Percentiles rank a stretch among this genome's conserved stretches.
phyloP scores from a whole-genome alignment of 768 basidiomycete genomes.

The Mycena rebaudengoi region DNA sequence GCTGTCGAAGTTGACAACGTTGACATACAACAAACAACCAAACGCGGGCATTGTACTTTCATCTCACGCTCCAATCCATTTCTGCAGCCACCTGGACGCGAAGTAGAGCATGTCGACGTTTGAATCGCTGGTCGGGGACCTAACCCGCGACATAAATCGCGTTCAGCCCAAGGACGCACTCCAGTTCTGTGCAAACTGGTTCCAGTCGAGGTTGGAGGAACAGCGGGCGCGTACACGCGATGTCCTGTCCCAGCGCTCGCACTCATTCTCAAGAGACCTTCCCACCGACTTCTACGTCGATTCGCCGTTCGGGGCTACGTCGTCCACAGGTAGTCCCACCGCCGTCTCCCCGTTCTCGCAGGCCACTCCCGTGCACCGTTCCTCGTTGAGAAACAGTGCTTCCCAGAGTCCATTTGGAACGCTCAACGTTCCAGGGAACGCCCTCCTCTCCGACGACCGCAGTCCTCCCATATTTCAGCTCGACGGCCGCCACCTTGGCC shows the following conservation, averaged over 20 bases:
- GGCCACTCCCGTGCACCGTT: constrained; percentile 52
- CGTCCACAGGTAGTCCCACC: constrained; percentile 50
- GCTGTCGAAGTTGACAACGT: not conserved
- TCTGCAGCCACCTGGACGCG: not conserved
- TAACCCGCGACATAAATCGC: constrained; percentile 86
- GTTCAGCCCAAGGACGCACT: constrained; percentile 91
- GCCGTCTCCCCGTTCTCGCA: constrained; percentile 68
- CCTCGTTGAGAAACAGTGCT: constrained; percentile 64
- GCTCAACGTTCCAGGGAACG: constrained; percentile 84
- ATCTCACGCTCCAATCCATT: not conserved
- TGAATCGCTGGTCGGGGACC: constrained; percentile 81
- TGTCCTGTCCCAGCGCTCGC: constrained; percentile 61
- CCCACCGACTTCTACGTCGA: constrained; percentile 71
- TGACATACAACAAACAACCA: too few species aligned
- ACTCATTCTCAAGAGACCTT: constrained; percentile 58
- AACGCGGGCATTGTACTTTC: constrained; percentile 1
- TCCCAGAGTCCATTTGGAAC: constrained; percentile 80
- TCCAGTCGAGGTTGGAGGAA: constrained; percentile 86
- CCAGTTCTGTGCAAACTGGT: constrained; percentile 96
- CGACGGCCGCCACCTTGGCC: constrained; percentile 66
- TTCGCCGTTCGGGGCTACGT: constrained; percentile 42
- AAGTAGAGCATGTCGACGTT: constrained; percentile 70
- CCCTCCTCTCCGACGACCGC: constrained; percentile 63
- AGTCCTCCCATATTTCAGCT: constrained; percentile 70
- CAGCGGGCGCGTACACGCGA: constrained; percentile 81